Evolutionary conservation across 345 rosid genomes (phyloP).

Genomic region (Murraya paniculata): DNA sequence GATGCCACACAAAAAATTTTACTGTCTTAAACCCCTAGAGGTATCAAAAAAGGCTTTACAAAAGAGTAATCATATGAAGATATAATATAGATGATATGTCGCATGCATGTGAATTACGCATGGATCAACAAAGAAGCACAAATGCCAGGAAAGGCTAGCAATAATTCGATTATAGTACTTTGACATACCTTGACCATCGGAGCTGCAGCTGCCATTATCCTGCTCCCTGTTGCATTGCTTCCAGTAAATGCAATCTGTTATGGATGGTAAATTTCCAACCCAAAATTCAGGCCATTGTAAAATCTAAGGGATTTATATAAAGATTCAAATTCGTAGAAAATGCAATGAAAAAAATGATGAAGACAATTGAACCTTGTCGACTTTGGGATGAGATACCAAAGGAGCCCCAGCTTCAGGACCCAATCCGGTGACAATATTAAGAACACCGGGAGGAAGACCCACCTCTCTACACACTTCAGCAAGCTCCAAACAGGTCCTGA

Average conservation of each 20-base stretch:
- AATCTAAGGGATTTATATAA: neutral
- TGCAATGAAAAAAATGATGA: slow-evolving; percentile 7
- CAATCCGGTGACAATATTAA: slow-evolving; percentile 87
- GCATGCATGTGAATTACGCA: slow-evolving; percentile 4
- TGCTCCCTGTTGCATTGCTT: slow-evolving; percentile 87
- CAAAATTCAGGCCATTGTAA: neutral
- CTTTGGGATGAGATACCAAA: slow-evolving; percentile 82
- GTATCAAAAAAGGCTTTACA: neutral
- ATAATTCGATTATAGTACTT: neutral
- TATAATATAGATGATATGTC: neutral
- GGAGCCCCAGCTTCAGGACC: slow-evolving; percentile 99
- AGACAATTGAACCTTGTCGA: slow-evolving; percentile 70
- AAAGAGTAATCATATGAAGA: neutral
- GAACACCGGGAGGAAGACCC: slow-evolving; percentile 95
- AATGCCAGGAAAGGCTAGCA: neutral
- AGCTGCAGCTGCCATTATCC: slow-evolving; percentile 81
- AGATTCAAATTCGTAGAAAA: slow-evolving; percentile 18
- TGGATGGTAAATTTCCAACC: slow-evolving; percentile 11
- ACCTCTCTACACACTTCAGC: slow-evolving; percentile 86
- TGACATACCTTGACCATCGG: slow-evolving; percentile 70
- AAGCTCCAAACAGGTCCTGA: slow-evolving; percentile 97
- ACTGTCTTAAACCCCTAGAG: neutral
- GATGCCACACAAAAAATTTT: neutral
- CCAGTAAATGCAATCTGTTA: slow-evolving; percentile 91
- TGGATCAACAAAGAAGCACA: slow-evolving; percentile 4